These are phyloP conservation scores for Fusarium nurragi DNA, from an alignment of 2,329 filamentous ascomycete genomes.

Conservation along the genomic window DNA sequence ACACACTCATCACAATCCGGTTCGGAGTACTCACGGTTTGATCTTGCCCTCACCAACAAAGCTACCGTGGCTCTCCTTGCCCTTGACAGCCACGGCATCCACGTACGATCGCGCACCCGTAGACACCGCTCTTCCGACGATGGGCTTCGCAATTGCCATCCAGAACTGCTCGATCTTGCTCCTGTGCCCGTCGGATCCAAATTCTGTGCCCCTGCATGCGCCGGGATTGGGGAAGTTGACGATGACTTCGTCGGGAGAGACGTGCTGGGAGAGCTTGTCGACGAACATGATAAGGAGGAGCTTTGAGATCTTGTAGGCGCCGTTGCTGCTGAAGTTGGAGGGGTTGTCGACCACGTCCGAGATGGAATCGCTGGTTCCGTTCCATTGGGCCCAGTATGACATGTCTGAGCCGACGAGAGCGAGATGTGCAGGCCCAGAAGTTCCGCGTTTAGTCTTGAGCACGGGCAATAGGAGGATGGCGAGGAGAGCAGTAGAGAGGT, in stretches of 20 bases:
- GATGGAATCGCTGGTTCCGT: slow-evolving; percentile 30
- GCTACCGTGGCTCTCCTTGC: slow-evolving; percentile 37
- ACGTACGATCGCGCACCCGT: slow-evolving; percentile 39
- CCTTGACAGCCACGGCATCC: slow-evolving; percentile 36
- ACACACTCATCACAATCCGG: not conserved
- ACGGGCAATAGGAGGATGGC: slow-evolving; percentile 48
- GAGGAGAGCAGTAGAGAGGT: slow-evolving; percentile 50
- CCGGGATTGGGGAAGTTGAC: slow-evolving; percentile 61
- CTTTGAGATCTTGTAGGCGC: slow-evolving; percentile 43
- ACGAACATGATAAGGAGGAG: slow-evolving; percentile 51
- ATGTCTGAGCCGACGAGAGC: slow-evolving; percentile 48
- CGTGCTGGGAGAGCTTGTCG: slow-evolving; percentile 49
- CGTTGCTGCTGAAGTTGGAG: slow-evolving; percentile 29
- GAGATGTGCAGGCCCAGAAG: slow-evolving; percentile 36
- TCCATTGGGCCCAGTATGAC: slow-evolving; percentile 42
- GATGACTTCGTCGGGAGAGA: slow-evolving; percentile 53
- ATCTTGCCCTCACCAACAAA: slow-evolving; percentile 42
- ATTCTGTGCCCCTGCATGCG: slow-evolving; percentile 54
- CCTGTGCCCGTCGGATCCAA: slow-evolving; percentile 48
- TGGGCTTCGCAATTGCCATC: slow-evolving; percentile 1
- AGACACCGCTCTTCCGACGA: slow-evolving; percentile 24
- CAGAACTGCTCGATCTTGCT: slow-evolving; percentile 27
- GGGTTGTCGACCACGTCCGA: slow-evolving; percentile 35
- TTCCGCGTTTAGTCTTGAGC: slow-evolving; percentile 41
- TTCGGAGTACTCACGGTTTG: slow-evolving; percentile 36